phyloP scores from a whole-genome alignment of 2,329 filamentous ascomycete genomes.

The Hymenoscyphus occultus region DNA sequence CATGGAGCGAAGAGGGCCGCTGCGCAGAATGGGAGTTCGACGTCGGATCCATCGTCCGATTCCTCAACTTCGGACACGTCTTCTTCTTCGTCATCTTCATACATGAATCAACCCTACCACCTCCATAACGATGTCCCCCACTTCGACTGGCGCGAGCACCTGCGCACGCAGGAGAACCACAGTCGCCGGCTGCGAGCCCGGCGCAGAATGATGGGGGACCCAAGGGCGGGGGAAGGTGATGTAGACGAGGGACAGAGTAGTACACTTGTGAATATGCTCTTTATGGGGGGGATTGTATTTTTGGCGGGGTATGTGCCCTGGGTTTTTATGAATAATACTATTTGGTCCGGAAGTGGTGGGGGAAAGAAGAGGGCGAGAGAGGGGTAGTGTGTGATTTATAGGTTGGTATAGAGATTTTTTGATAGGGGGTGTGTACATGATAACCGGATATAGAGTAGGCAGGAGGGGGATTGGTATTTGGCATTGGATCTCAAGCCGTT shows the following conservation, averaged over 20 bases:
- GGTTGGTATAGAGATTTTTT: neutral
- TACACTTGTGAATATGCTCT: conserved; percentile 43
- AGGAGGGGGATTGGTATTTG: neutral
- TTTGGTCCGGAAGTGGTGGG: neutral
- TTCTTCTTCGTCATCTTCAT: conserved; percentile 36
- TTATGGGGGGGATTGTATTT: conserved; percentile 31
- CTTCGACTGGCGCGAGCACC: conserved; percentile 74
- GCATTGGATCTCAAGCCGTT: neutral
- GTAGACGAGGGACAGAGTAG: conserved; percentile 20
- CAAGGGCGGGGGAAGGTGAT: conserved; percentile 13
- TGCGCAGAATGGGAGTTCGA: conserved; percentile 41
- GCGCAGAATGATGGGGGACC: conserved; percentile 29
- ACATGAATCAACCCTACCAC: conserved; percentile 36
- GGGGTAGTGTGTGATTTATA: neutral
- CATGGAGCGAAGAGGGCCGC: conserved; percentile 57
- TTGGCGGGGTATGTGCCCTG: neutral
- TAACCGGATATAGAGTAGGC: neutral
- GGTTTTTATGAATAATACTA: neutral
- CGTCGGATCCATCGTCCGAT: conserved; percentile 42
- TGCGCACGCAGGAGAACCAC: conserved; percentile 60
- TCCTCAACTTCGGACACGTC: neutral
- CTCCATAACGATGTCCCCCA: conserved; percentile 59
- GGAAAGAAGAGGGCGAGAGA: neutral
- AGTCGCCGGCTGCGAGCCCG: conserved; percentile 34
- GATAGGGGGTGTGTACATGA: neutral